Base-by-base conservation (phyloP, 148 eudicot genomes). In the Talinum fruticosum region DNA sequence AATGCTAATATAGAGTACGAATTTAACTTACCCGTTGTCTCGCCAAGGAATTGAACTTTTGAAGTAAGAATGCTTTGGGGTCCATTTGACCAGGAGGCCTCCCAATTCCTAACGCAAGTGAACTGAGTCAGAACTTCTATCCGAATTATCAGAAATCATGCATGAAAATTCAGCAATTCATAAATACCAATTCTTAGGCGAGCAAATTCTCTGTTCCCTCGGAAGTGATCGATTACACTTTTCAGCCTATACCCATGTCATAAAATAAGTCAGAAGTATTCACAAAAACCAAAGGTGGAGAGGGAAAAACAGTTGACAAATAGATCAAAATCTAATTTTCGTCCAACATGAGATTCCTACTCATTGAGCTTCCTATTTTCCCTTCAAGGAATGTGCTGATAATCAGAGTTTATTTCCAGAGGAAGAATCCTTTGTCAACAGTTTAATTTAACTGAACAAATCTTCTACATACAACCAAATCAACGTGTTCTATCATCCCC, bases 61-160 rank as follows among this genome's bases (percentile, higher is more conserved):
- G 97, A 66, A 96, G 97, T 84, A 96, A 79, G 78, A 93, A 96
- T 66, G 97, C 99, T 91, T 91, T 93, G 32, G 96, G 97, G 85
- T 95, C 99, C 99, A 93, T 92, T 88, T 92, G 97, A 79, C 96
- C 97, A 53, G 97, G 94, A 71, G 99, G 99, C 82, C 88, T 87
- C 34, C 99, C 99, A n/a, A 95, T 93, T 47, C 98, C 98, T 94
- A 80, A 80, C 44, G 82, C 59, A 28, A 69, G 53, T 4, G 35
- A 54, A 78, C 29, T 44, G 67, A 69, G 61, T 47, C 66, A 15
- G 82, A 73, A 74, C 71, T 49, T 10, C 14, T 21, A 64, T 69
- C 35, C 36, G 45, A 26, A 62, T 28, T 33, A 29, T 49, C 67
- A 41, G 13, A 45, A 75, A 33, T 53, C 59, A 47, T 66, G 67